Base-by-base conservation (phyloP, 1,284 basidiomycete genomes). In the Cryptococcus sp. region DNA sequence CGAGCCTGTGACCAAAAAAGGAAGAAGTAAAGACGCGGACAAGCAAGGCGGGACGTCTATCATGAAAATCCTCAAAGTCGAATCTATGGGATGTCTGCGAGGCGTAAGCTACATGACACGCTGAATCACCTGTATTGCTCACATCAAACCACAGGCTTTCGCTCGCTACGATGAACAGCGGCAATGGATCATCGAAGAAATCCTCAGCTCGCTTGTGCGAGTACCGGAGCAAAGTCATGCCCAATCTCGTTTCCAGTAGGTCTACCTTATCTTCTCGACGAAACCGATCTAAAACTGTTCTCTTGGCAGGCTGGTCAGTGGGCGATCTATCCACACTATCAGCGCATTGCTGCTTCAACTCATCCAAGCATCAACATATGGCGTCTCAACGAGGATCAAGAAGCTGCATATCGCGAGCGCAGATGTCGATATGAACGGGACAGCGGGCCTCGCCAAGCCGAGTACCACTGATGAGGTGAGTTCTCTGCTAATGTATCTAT, bases 141-240 rank as follows among this genome's bases (percentile, higher is more conserved):
- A 47, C 54, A 45, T 16, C 23, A 19, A 8, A 0, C 25, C 25
- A 8, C 69, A 92, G 88, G 87, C 95, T 31, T 98, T 97, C 71
- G 90, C 91, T 7, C 88, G 87, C 62, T 87, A 96, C 66, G 87
- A 90, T 59, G 87, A 88, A 41, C 95, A 99, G 76, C 82, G 95
- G 1, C 86, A 87, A 1, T 97, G 93, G 93, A 95, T 98, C 63
- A 88, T 99, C 20, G 93, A 97, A 74, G 95, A 98, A 76, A 93
- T 98, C 35, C 76, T 99, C 19, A 85, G 87, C 3, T 93, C 91
- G 0, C 80, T 98, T 50, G 92, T 91, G 66, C 93, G 90, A 75
- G 82, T 96, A 8, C 91, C 91, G 0, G 93, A 96, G 66, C 85
- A 87, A 47, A 93, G 91, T 70, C 88, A 90, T 71, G 88, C 89